These are phyloP conservation scores for Lactarius tabidus DNA, from an alignment of 768 basidiomycete genomes.

Conservation along the genomic window DNA sequence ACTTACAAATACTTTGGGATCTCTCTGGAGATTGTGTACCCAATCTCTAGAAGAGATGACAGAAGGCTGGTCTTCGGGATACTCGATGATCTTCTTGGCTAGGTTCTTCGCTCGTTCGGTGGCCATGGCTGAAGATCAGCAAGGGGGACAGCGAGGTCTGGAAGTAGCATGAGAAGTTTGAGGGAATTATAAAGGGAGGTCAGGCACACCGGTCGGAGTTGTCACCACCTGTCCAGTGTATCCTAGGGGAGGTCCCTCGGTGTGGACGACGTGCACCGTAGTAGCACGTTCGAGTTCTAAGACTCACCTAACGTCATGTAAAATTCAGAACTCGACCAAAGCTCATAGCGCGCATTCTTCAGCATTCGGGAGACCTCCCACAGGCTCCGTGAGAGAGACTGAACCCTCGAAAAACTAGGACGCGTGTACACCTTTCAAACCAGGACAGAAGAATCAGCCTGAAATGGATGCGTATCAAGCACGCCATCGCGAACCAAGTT, in stretches of 20 bases:
- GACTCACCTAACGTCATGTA: neutral
- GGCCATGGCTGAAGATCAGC: slow-evolving; percentile 34
- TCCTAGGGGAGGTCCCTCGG: neutral
- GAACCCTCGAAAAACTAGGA: neutral
- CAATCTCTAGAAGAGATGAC: slow-evolving; percentile 59
- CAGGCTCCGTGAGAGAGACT: neutral
- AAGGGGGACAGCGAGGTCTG: neutral
- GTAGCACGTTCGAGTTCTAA: neutral
- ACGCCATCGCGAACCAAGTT: slow-evolving; percentile 23
- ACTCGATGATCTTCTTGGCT: slow-evolving; percentile 55
- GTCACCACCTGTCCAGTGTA: neutral
- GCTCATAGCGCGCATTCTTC: neutral
- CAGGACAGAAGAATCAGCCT: neutral
- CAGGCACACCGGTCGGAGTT: neutral
- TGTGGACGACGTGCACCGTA: neutral
- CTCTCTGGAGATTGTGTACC: slow-evolving; percentile 36
- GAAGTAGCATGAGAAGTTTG: neutral
- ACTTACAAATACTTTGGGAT: slow-evolving; percentile 53
- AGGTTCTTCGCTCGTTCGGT: slow-evolving; percentile 39
- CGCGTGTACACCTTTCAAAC: neutral
- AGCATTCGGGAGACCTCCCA: neutral
- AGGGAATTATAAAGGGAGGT: slow-evolving; percentile 6
- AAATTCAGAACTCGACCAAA: neutral
- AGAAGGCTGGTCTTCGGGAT: slow-evolving; percentile 57
- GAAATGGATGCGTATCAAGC: slow-evolving; percentile 8